phyloP scores from a whole-genome alignment of 192 early-diverging fungal genomes.

The Coemansia sp. region DNA sequence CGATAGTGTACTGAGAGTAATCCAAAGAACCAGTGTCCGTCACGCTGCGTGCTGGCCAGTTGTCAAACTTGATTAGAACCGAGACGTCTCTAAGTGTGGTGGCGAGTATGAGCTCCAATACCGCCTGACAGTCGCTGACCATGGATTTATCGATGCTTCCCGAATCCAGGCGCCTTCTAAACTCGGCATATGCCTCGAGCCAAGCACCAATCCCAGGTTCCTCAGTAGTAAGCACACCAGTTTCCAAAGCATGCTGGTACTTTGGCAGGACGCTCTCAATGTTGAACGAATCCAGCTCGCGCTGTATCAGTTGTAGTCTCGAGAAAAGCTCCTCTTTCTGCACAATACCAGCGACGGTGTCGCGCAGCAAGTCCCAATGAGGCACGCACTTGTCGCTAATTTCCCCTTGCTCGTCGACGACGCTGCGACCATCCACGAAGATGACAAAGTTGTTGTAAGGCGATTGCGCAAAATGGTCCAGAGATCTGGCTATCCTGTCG shows the following conservation, averaged over 20 bases:
- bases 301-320: conserved; percentile 55
- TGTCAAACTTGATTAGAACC: conserved; percentile 57
- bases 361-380: conserved; percentile 26
- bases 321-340: conserved; percentile 49
- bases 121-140: conserved; percentile 47
- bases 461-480: conserved; percentile 26
- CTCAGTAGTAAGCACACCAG: conserved; percentile 18
- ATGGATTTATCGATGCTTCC: background rate
- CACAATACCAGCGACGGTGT: conserved; percentile 49
- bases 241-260: conserved; percentile 30
- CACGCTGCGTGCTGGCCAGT: conserved; percentile 7
- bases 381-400: conserved; percentile 13
- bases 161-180: conserved; percentile 7
- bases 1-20: conserved; percentile 31
- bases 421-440: conserved; percentile 42
- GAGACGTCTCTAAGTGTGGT: conserved; percentile 81
- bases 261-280: conserved; percentile 58
- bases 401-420: conserved; percentile 11
- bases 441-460: conserved; percentile 54
- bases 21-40: background rate
- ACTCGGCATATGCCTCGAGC: conserved; percentile 29
- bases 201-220: conserved; percentile 30
- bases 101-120: conserved; percentile 70
- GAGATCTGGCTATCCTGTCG: conserved; percentile 29
- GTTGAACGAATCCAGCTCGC: conserved; percentile 59